These are phyloP conservation scores for Saccharomyces pastorianus DNA, from an alignment of 1,139 yeast genomes.

Conservation along the genomic window DNA sequence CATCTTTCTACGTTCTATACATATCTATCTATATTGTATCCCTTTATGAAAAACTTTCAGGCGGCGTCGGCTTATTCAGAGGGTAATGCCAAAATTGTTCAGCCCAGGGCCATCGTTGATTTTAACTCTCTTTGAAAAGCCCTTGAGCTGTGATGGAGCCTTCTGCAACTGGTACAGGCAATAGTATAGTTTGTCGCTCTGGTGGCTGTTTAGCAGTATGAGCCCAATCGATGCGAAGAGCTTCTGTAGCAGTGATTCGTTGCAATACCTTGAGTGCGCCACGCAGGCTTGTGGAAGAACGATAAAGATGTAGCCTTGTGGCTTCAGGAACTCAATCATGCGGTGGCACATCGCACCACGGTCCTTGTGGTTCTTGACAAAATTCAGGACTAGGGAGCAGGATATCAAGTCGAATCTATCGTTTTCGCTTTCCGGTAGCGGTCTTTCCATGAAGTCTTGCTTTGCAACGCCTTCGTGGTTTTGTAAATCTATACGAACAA, in stretches of 20 bases:
- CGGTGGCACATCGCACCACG: conserved; percentile 73
- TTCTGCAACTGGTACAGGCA: conserved; percentile 47
- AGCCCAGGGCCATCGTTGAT: conserved; percentile 44
- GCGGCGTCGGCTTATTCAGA: conserved; percentile 9
- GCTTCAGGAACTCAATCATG: conserved; percentile 48
- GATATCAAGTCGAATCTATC: conserved; percentile 61
- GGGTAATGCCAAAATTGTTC: conserved; percentile 55
- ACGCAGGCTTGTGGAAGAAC: conserved; percentile 88
- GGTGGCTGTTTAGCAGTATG: conserved; percentile 38
- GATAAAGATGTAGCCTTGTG: conserved; percentile 44
- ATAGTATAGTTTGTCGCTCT: conserved; percentile 70
- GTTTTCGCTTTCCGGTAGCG: conserved; percentile 40
- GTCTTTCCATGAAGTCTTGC: conserved; percentile 80
- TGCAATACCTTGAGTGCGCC: conserved; percentile 60
- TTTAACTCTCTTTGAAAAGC: conserved; percentile 38
- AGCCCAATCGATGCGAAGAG: conserved; percentile 60
- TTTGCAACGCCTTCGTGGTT: conserved; percentile 54
- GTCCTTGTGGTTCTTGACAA: conserved; percentile 62
- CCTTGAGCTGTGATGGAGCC: not conserved
- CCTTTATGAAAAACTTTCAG: not conserved
- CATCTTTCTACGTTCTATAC: not conserved
- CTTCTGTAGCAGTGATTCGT: conserved; percentile 18
- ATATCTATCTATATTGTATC: not conserved
- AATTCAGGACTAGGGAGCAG: conserved; percentile 79
- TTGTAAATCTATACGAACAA: conserved; percentile 60